These are phyloP conservation scores for Daldinia vernicosa DNA, from an alignment of 495 filamentous ascomycete genomes.

Conservation along the genomic window DNA sequence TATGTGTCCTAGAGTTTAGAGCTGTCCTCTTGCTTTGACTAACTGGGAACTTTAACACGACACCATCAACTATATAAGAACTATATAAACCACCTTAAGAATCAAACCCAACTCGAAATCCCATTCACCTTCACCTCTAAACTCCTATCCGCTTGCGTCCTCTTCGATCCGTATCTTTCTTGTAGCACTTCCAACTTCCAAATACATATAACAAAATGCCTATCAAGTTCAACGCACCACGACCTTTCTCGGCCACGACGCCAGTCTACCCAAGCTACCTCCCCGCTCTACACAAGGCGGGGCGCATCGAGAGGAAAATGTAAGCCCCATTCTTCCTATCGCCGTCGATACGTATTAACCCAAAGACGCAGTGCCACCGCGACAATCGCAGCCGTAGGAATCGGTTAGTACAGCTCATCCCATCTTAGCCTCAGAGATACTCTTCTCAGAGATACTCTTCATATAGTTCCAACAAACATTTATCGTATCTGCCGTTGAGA, in stretches of 20 bases:
- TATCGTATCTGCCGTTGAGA: neutral
- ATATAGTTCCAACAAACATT: neutral
- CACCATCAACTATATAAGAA: neutral
- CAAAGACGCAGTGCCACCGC: conserved; percentile 47
- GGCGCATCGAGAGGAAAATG: conserved; percentile 50
- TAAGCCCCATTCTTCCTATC: conserved; percentile 23
- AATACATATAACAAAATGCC: conserved; percentile 42
- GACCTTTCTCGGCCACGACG: conserved; percentile 52
- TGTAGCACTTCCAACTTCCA: neutral
- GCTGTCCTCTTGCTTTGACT: neutral
- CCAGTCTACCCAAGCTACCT: conserved; percentile 57
- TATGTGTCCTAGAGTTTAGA: neutral
- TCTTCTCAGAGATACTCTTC: neutral
- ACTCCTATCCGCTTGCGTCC: neutral
- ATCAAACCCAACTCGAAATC: neutral
- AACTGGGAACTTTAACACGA: neutral
- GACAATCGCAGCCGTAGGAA: conserved; percentile 50
- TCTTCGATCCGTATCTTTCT: neutral
- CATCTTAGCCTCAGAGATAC: neutral
- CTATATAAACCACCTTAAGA: too few relatives aligned
- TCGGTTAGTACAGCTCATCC: conserved; percentile 37
- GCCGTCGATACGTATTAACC: conserved; percentile 4
- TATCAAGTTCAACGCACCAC: conserved; percentile 34
- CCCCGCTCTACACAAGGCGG: conserved; percentile 49
- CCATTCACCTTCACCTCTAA: neutral